Evolutionary conservation across 805 yeast species (phyloP).

Genomic region (Saturnispora ahearnii): DNA sequence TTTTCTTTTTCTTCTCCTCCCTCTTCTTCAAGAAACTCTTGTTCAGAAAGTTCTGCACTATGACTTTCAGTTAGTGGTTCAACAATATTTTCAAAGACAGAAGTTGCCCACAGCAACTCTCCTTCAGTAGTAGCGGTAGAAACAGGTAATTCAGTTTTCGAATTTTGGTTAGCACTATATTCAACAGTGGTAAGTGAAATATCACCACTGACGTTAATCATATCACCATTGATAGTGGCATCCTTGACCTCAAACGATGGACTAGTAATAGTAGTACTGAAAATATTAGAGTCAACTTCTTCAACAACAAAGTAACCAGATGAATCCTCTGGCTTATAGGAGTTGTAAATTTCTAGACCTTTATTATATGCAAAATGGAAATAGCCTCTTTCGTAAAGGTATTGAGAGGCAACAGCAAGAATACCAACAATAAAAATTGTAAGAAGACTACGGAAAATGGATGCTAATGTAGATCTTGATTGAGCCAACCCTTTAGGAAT

Average conservation of each 20-base stretch:
- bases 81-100: background rate
- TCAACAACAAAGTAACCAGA: constrained; percentile 28
- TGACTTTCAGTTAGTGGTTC: background rate
- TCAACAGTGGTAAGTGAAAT: background rate
- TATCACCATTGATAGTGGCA: constrained; percentile 8
- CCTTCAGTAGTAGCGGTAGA: background rate
- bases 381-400: constrained; percentile 24
- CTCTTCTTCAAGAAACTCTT: no score
- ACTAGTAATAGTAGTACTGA: background rate
- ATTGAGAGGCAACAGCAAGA: constrained; percentile 23
- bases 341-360: constrained; percentile 16
- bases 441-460: constrained; percentile 21
- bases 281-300: constrained; percentile 15
- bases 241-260: background rate
- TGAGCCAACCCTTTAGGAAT: constrained; percentile 44
- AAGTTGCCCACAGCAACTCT: background rate
- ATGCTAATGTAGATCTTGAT: constrained; percentile 29
- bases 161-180: background rate
- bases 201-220: constrained; percentile 6
- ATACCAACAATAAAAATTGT: constrained; percentile 20
- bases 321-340: constrained; percentile 24
- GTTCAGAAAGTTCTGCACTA: background rate
- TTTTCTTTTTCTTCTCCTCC: no score
- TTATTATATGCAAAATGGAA: constrained; percentile 17
- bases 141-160: background rate